Conservation (phyloP, 1,284 basidiomycete genomes). For the Golubevia sp. region DNA sequence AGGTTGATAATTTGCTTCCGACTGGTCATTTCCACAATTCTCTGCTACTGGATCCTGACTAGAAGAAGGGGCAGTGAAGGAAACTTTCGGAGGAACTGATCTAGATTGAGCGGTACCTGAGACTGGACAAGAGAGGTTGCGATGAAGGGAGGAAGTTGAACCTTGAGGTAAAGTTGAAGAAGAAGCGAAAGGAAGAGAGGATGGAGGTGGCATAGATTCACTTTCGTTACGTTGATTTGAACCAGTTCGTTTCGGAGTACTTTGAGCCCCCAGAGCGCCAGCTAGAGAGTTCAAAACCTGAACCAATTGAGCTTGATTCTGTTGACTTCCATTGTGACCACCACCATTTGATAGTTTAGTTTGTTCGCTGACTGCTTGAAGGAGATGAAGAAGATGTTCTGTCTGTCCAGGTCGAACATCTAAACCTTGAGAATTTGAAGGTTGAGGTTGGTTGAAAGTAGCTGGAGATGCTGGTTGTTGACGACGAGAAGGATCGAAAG, state of each 20-base stretch:
- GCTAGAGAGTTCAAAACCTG: neutral
- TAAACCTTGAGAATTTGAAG: neutral
- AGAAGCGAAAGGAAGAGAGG: too few species aligned
- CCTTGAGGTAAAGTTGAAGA: too few species aligned
- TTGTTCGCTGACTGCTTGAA: constrained; percentile 12
- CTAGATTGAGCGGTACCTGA: neutral
- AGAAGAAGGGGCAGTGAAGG: neutral
- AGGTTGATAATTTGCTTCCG: neutral
- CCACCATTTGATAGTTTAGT: neutral
- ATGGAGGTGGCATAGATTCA: neutral
- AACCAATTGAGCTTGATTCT: neutral
- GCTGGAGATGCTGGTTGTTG: too few species aligned
- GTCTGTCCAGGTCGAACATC: neutral
- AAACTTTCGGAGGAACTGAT: neutral
- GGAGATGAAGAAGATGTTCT: constrained; percentile 20
- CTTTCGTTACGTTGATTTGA: neutral
- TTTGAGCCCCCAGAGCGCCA: neutral
- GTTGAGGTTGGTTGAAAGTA: too few species aligned
- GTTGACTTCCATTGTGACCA: neutral
- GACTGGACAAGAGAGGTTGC: too few species aligned
- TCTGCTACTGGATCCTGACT: neutral
- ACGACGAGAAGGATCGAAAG: neutral
- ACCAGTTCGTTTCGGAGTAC: neutral
- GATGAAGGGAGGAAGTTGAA: too few species aligned
- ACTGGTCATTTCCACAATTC: neutral